These are phyloP conservation scores for Starmerella lactis-condensi DNA, from an alignment of 805 yeast genomes.

Conservation along the genomic window DNA sequence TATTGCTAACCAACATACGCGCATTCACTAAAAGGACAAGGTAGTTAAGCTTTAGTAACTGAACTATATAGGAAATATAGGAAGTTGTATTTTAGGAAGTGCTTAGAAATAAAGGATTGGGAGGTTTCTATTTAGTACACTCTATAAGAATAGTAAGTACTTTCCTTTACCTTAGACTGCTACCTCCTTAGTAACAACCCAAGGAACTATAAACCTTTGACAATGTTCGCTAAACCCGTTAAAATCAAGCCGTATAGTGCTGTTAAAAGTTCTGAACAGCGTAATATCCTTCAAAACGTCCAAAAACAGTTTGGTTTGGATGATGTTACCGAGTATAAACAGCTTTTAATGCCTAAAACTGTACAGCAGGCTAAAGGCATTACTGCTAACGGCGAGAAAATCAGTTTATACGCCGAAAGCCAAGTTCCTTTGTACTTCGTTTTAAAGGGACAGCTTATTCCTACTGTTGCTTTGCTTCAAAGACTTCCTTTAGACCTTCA, in stretches of 20 bases:
- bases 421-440: constrained; percentile 61
- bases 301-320: constrained; percentile 24
- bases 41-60: too few species aligned
- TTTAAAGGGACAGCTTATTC: constrained; percentile 27
- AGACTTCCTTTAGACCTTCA: constrained; percentile 30
- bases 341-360: constrained; percentile 31
- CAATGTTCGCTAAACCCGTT: constrained; percentile 18
- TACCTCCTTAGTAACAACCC: too few species aligned
- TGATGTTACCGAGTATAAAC: constrained; percentile 19
- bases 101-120: too few species aligned
- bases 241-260: constrained; percentile 53
- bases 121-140: too few species aligned
- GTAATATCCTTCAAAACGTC: constrained; percentile 31
- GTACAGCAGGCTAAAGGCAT: constrained; percentile 49
- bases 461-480: constrained; percentile 59
- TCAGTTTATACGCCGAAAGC: constrained; percentile 42
- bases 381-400: constrained; percentile 32
- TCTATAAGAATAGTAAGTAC: too few species aligned
- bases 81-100: too few species aligned
- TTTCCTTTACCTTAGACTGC: too few species aligned
- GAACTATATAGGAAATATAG: too few species aligned
- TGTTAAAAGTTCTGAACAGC: constrained; percentile 64
- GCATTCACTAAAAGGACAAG: too few species aligned
- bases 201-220: neutral
- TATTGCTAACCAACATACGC: too few species aligned